Base-by-base conservation (phyloP, 441 rosid species). In the Kokia cookei region DNA sequence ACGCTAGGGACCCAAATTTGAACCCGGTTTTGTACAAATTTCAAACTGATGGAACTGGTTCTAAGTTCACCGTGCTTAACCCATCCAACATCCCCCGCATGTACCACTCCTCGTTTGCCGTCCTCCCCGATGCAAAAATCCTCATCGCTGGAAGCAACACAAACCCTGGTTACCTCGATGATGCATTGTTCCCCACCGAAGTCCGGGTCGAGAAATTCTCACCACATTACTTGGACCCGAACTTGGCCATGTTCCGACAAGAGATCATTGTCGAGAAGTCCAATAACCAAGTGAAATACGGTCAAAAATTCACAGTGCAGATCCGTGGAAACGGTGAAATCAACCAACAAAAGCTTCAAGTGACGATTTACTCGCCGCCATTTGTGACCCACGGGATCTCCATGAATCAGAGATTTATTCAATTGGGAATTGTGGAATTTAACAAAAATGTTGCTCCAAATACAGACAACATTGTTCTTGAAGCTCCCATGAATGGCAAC, bases 141-240 rank as follows among this genome's bases (percentile, higher is more conserved):
- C 80, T 91, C 1, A 82, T 91, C 1, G 90, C 84, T 0, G 97
- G 97, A 14, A 89, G 93, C 83, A 89, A 89, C 84, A 87, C 91
- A 0, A 82, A 87, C 70, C 71, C 88, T 2, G 88, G 88, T 3
- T 88, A 91, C 77, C 0, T 74, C 7, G 76, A 77, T 40, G n/a
- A 82, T 9, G 84, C 79, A 27, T 63, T 80, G 64, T 91, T 26
- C 83, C 94, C 94, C 1, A 89, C 96, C 0, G 96, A 91, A 72
- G 60, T 89, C 12, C 79, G 90, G 12, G 74, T 89, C 4, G 92
- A 89, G 81, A 89, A 86, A 82, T 89, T 85, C 82, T 89, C 84
- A 0, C 96, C 93, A 1, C 91, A 82, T 53, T 89, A 89, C 82
- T 74, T 91, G 69, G 82, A 88, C 37, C 81, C 84, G 0, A 17